phyloP scores from a whole-genome alignment of 2,329 filamentous ascomycete genomes.

The Onygenales sp. region DNA sequence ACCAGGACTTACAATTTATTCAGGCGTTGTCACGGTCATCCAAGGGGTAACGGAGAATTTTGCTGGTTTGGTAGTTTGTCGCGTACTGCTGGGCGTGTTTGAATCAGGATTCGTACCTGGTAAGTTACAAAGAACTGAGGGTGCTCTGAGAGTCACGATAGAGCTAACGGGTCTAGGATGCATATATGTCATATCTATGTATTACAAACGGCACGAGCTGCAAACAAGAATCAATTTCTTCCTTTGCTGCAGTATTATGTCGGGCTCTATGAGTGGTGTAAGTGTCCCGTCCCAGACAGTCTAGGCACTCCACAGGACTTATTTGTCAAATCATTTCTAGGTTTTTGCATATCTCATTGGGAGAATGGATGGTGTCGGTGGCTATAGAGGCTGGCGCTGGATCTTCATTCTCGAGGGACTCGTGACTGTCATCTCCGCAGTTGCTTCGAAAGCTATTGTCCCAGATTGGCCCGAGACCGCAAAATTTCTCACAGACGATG shows the following conservation, averaged over 20 bases:
- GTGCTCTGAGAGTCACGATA: not conserved
- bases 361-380: constrained; percentile 31
- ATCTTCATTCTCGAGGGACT: constrained; percentile 43
- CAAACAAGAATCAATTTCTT: constrained; percentile 29
- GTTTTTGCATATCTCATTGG: constrained; percentile 35
- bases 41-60: constrained; percentile 34
- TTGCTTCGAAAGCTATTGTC: constrained; percentile 42
- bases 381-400: constrained; percentile 36
- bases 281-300: constrained; percentile 4
- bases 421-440: constrained; percentile 37
- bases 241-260: constrained; percentile 27
- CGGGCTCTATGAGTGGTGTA: constrained; percentile 32
- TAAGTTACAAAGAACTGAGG: constrained; percentile 6
- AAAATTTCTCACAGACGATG: constrained; percentile 37
- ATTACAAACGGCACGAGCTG: constrained; percentile 31
- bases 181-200: constrained; percentile 27
- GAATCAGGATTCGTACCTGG: constrained; percentile 31
- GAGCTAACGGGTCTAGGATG: constrained; percentile 14
- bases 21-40: constrained; percentile 34
- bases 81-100: constrained; percentile 27
- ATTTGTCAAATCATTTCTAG: constrained; percentile 7
- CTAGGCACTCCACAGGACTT: not conserved
- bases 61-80: constrained; percentile 27
- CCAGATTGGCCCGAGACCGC: constrained; percentile 37
- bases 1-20: not conserved